Evolutionary conservation across 768 basidiomycete species (phyloP), one percentile per base, ranked within the genome.

Genomic region (Lanmaoa rubissima): DNA sequence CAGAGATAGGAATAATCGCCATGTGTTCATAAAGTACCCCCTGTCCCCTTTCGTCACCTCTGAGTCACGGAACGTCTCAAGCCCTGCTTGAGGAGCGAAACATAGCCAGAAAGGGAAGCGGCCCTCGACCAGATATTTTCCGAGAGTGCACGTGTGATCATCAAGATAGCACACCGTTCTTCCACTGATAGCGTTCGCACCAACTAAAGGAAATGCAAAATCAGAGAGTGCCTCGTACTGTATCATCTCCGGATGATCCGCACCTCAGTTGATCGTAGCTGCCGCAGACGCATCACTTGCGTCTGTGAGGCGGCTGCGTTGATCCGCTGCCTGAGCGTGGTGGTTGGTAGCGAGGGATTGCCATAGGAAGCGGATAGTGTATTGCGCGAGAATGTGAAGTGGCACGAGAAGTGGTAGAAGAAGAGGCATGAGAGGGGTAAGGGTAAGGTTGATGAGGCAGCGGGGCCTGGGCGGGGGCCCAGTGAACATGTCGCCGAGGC

Each of bases 381-480:
- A 39, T 47, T 35, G 56, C 4, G 13, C 39, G 48, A 6, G 49
- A 7, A 32, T 54, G 48, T 32, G 47, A 24, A 31, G 31, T 39
- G 14, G 39, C 1, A 13, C 3, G 38, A 21, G 66, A 61, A 11
- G 61, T 32, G 5, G 48, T 32, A n/a, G 47, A 49, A 5, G 64
- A 58, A 19, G 67, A 49, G 1, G n/a, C 1, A 21, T 60, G 49
- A 2, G 67, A 65, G 0, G 68, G 67, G 39, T 68, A 69, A 45
- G 67, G 68, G 17, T 70, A 70, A 13, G 68, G 62, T 10, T 65
- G 63, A 6, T 56, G 19, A 8, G 68, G 68, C 0, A 65, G 53
- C 10, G 66, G 58, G 1, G 66, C 68, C 50, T 69, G 67, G n/a
- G 68, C 65, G 24, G 67, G 67, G 1, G 64, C 68, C 67, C 67